A percentile compares a stretch with the other conserved stretches of the same genome.
Conservation (phyloP, 768 basidiomycete genomes). For the Hortiboletus campestris region DNA sequence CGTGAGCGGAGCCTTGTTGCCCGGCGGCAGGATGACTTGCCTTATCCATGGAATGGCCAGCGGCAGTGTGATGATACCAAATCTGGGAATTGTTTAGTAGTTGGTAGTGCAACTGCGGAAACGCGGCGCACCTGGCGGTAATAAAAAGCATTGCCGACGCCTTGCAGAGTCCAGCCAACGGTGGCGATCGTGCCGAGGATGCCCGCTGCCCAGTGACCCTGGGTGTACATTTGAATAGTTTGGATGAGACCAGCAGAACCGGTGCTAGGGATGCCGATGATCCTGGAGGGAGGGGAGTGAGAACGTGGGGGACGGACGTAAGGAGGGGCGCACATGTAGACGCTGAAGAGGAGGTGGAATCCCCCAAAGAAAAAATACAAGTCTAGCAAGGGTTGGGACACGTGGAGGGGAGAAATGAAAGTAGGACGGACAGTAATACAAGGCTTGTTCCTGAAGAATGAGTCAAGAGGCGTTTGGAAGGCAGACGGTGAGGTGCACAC, state of each 20-base stretch:
- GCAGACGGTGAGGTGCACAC: constrained; percentile 40
- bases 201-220: constrained; percentile 73
- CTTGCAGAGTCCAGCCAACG: constrained; percentile 86
- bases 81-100: constrained; percentile 45
- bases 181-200: constrained; percentile 80
- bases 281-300: constrained; percentile 49
- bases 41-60: constrained; percentile 88
- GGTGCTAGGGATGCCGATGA: constrained; percentile 93
- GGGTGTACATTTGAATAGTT: constrained; percentile 77
- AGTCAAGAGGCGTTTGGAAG: constrained; percentile 25
- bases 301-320: constrained; percentile 3
- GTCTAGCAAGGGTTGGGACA: constrained; percentile 48
- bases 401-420: constrained; percentile 11
- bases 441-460: constrained; percentile 72
- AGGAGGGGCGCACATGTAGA: constrained; percentile 72
- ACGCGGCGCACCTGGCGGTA: constrained; percentile 62
- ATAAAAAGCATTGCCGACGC: constrained; percentile 75
- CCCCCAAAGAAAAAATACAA: constrained; percentile 96
- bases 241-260: constrained; percentile 95
- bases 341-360: constrained; percentile 88
- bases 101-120: constrained; percentile 10
- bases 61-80: constrained; percentile 74
- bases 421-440: constrained; percentile 80
- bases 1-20: constrained; percentile 4
- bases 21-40: constrained; percentile 35